phyloP scores from a whole-genome alignment of 768 basidiomycete species.

The Leccinum fibrillosum region DNA sequence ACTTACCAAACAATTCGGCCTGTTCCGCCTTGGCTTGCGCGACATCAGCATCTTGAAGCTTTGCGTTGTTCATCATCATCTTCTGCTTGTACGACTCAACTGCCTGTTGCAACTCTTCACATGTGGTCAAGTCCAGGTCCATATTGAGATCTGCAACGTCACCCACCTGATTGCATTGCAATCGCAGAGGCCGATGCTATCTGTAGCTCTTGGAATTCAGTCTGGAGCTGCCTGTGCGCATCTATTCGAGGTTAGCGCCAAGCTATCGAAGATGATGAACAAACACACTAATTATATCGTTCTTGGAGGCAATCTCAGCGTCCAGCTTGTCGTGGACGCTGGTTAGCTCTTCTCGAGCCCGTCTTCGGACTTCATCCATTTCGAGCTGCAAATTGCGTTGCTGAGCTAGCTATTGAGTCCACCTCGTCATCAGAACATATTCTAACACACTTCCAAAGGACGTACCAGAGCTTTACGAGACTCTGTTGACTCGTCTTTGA shows the following conservation, averaged over 20 bases:
- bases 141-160: neutral
- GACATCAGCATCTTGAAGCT: constrained; percentile 67
- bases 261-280: too few relatives aligned
- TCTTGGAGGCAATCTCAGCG: constrained; percentile 46
- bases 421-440: neutral
- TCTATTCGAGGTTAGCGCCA: constrained; percentile 34
- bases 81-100: constrained; percentile 67
- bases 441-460: neutral
- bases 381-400: constrained; percentile 64
- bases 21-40: constrained; percentile 62
- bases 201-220: constrained; percentile 61
- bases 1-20: constrained; percentile 59
- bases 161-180: constrained; percentile 55
- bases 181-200: constrained; percentile 55
- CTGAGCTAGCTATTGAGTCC: constrained; percentile 50
- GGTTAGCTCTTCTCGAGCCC: constrained; percentile 58
- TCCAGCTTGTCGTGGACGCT: constrained; percentile 58
- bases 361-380: constrained; percentile 60
- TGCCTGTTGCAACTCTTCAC: constrained; percentile 57
- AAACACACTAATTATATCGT: constrained; percentile 54
- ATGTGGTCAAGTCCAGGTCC: neutral
- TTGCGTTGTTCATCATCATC: constrained; percentile 52
- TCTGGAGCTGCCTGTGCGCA: constrained; percentile 56
- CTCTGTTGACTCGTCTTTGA: constrained; percentile 36
- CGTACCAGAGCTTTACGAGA: constrained; percentile 67